Evolutionary conservation across 768 basidiomycete species (phyloP), one percentile per base, ranked within the genome.

Genomic region (Dendrothele bispora): DNA sequence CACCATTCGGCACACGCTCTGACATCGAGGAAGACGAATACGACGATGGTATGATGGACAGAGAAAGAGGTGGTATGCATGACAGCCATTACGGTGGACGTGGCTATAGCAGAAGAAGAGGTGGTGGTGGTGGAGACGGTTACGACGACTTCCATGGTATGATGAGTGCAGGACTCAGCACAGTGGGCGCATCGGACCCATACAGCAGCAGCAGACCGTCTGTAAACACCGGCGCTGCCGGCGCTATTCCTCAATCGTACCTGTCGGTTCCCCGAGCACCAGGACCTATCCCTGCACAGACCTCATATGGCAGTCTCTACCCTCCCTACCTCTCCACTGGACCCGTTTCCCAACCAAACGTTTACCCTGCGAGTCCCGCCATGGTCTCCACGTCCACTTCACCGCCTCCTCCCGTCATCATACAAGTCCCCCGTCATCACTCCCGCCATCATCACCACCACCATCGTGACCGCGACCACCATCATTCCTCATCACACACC

Each of bases 121-220:
- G 35, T n/a, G 30, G n/a, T 10, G 10, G 35, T 34, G 44, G 32
- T 22, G 38, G n/a, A 17, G 36, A 46, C 3, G 36, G 36, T 15
- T 12, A 45, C 30, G 43, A 46, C 35, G 36, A 37, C 36, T 18
- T 37, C 35, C 21, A 46, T n/a, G n/a, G n/a, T n/a, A n/a, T n/a
- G n/a, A n/a, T n/a, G n/a, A n/a, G n/a, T 46, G 24, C 29, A 34
- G 15, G 24, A 14, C 20, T n/a, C 34, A 14, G 28, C 36, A 17
- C 14, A 34, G 22, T 25, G 36, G 15, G 21, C 28, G 11, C 8
- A 40, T 25, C 41, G 32, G 28, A 26, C n/a, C n/a, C 26, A 30
- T 44, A 21, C 22, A 25, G 7, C 21, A 17, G n/a, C n/a, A n/a
- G n/a, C n/a, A n/a, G n/a, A n/a, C n/a, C n/a, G n/a, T n/a, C n/a